A percentile compares a stretch with the other conserved stretches of the same genome.
Evolutionary conservation across 1,284 basidiomycete genomes (phyloP).

Genomic region (Neolentinus lepideus): DNA sequence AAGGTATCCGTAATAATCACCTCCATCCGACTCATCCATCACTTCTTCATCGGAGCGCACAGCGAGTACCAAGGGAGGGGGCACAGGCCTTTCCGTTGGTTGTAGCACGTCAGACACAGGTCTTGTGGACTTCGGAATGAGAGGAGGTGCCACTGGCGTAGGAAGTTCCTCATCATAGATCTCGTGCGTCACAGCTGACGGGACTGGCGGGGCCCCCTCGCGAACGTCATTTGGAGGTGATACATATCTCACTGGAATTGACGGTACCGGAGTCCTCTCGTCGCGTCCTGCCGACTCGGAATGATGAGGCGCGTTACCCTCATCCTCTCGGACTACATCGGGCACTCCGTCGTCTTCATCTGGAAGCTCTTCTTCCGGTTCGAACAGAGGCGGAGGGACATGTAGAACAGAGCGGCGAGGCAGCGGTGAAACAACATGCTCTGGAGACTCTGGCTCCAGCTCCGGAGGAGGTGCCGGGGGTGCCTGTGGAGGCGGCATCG

Average conservation of each 20-base stretch:
- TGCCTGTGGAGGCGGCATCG: background rate
- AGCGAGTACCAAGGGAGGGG: conserved; percentile 1
- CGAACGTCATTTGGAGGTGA: background rate
- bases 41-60: conserved; percentile 26
- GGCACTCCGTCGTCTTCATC: background rate
- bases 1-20: conserved; percentile 27
- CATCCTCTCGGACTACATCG: background rate
- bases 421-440: background rate
- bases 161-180: background rate
- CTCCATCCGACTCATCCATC: conserved; percentile 54
- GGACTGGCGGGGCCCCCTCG: background rate
- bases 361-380: background rate
- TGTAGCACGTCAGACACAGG: background rate
- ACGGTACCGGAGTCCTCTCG: background rate
- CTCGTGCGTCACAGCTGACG: background rate
- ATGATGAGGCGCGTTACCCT: background rate
- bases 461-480: background rate
- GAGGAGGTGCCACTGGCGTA: background rate
- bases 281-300: background rate
- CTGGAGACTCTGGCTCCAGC: background rate
- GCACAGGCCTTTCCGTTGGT: background rate
- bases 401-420: background rate
- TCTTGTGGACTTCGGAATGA: background rate
- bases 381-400: background rate
- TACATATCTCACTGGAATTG: background rate